A percentile compares a stretch with the other conserved stretches of the same genome.
Evolutionary conservation across 164 flowering plant species (phyloP).

Genomic region (Euptelea pleiosperma): DNA sequence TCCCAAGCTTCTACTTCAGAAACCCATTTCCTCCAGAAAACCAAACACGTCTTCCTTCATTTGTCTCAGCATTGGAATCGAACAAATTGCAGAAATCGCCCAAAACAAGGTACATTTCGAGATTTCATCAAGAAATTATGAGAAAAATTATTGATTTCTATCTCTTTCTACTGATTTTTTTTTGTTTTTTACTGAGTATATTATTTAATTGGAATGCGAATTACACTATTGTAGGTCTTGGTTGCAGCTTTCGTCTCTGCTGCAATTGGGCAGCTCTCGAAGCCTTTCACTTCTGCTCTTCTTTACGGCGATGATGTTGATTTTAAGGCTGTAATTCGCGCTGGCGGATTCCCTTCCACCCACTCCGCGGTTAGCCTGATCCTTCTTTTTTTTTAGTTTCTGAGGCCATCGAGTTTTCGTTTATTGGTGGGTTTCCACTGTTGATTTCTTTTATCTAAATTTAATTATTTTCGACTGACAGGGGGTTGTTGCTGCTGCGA

Average conservation of each 20-base stretch:
- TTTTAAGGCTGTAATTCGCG: constrained; percentile 38
- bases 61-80: constrained; percentile 22
- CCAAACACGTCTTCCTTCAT: constrained; percentile 7
- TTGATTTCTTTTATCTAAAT: background rate
- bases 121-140: background rate
- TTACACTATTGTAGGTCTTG: constrained; percentile 40
- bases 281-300: constrained; percentile 64
- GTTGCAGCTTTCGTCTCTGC: constrained; percentile 62
- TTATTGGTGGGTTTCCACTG: background rate
- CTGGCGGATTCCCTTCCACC: constrained; percentile 92
- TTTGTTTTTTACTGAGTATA: background rate
- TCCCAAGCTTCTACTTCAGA: background rate
- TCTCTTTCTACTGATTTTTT: background rate
- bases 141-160: background rate
- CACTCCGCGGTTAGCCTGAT: constrained; percentile 69
- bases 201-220: background rate
- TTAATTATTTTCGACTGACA: constrained; percentile 15
- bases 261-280: constrained; percentile 70
- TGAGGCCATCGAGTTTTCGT: background rate
- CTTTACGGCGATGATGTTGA: constrained; percentile 54
- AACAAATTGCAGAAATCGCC: constrained; percentile 28
- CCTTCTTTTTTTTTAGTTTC: background rate
- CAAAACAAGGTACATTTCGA: constrained; percentile 41
- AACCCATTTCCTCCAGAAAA: background rate
- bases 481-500: constrained; percentile 78